A percentile compares a stretch with the other conserved stretches of the same genome.
Evolutionary conservation across 805 yeast species (phyloP).

Genomic region (Metschnikowia peoriensis): DNA sequence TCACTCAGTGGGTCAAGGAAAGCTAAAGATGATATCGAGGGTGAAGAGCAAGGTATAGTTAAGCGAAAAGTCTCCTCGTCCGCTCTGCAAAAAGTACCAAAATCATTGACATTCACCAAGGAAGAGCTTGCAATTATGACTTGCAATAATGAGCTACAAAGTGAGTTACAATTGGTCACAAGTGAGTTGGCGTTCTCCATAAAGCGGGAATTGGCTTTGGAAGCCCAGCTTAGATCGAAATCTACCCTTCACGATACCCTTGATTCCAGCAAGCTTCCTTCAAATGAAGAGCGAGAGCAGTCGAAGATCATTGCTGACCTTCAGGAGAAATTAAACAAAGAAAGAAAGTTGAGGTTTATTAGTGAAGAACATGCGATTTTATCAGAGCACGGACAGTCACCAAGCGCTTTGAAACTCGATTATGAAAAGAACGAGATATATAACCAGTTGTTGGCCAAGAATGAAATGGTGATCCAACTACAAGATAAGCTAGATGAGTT

Average conservation of each 20-base stretch:
- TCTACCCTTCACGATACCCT: background rate
- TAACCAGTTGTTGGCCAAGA: slow-evolving; percentile 45
- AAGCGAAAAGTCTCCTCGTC: background rate
- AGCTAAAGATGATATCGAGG: background rate
- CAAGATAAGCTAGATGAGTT: slow-evolving; percentile 46
- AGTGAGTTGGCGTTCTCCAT: slow-evolving; percentile 72
- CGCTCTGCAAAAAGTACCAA: slow-evolving; percentile 6
- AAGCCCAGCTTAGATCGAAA: slow-evolving; percentile 35
- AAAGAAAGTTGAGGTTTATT: slow-evolving; percentile 61
- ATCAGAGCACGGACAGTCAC: slow-evolving; percentile 50
- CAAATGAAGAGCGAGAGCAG: slow-evolving; percentile 16
- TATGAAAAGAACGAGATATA: slow-evolving; percentile 55
- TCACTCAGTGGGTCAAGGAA: slow-evolving; percentile 22
- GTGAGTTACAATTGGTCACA: slow-evolving; percentile 66
- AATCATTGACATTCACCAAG: slow-evolving; percentile 42
- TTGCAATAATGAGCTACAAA: slow-evolving; percentile 55
- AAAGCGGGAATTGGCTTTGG: slow-evolving; percentile 63
- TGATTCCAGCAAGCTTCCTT: background rate
- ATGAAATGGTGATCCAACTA: slow-evolving; percentile 46
- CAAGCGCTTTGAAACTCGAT: slow-evolving; percentile 54
- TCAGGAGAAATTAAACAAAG: slow-evolving; percentile 58
- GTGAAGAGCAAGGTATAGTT: background rate
- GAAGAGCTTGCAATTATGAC: slow-evolving; percentile 63
- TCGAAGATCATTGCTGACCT: slow-evolving; percentile 46
- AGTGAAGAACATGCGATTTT: slow-evolving; percentile 69